Conservation (phyloP, 768 basidiomycete genomes). For the Suillus weaverae region DNA sequence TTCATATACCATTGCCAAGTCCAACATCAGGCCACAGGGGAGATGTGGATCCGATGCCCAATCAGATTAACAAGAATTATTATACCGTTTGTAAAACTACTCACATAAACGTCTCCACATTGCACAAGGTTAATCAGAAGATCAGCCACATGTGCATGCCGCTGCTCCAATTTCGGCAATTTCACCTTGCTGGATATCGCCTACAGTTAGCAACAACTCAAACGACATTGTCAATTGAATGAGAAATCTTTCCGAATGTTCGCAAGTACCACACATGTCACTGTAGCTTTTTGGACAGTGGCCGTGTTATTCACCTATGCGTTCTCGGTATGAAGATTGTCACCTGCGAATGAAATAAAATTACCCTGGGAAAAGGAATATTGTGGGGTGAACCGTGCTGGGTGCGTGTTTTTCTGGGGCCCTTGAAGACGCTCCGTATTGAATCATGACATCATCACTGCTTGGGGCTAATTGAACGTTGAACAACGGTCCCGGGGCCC, state of each 20-base stretch:
- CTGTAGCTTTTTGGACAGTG: background rate
- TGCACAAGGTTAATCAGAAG: background rate
- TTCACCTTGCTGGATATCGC: background rate
- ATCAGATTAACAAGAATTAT: background rate
- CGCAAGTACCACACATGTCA: background rate
- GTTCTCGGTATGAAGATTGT: background rate
- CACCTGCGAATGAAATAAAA: background rate
- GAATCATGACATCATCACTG: background rate
- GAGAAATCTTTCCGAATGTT: background rate
- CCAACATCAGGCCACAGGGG: background rate
- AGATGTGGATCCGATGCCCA: background rate
- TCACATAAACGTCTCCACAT: background rate
- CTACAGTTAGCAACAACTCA: background rate
- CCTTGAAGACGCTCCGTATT: background rate
- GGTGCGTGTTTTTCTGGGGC: background rate
- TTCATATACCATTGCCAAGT: background rate
- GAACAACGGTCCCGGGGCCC: background rate
- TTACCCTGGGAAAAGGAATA: background rate
- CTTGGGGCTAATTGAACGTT: background rate
- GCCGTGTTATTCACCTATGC: background rate
- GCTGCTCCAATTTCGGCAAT: background rate
- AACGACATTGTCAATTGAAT: background rate
- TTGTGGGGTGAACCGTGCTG: background rate
- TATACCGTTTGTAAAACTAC: background rate
- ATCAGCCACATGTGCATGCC: background rate